These are phyloP conservation scores for Thalia dealbata DNA, from an alignment of 176 grass and related monocot genomes.

Conservation along the genomic window DNA sequence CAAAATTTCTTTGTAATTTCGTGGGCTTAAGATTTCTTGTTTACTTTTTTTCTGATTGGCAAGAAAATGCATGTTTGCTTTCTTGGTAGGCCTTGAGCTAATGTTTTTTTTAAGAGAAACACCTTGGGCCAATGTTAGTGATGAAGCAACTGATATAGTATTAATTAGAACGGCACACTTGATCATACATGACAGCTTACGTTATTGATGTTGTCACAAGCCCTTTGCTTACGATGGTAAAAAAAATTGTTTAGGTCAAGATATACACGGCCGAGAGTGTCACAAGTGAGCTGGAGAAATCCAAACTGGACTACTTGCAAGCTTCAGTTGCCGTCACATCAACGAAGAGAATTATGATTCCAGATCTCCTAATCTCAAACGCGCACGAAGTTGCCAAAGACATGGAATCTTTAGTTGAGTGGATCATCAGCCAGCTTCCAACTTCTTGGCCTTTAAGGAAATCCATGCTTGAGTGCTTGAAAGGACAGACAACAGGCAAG, in stretches of 20 bases:
- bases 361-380: constrained; percentile 49
- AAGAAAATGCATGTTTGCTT: background rate
- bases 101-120: too few species aligned
- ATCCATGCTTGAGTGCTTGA: constrained; percentile 76
- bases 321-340: constrained; percentile 65
- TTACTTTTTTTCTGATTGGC: background rate
- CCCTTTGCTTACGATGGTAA: background rate
- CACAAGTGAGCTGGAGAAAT: constrained; percentile 51
- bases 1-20: background rate
- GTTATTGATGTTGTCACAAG: background rate
- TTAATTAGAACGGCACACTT: background rate
- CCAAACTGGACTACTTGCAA: constrained; percentile 83
- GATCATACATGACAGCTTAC: background rate
- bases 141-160: background rate
- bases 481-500: constrained; percentile 20
- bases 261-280: constrained; percentile 65
- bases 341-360: constrained; percentile 52
- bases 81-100: background rate
- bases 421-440: constrained; percentile 78
- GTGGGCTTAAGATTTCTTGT: background rate
- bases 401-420: constrained; percentile 41
- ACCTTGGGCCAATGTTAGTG: background rate
- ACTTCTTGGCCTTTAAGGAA: constrained; percentile 85
- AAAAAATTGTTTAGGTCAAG: constrained; percentile 38
- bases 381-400: constrained; percentile 64